Base-by-base conservation (phyloP, 1,139 yeast genomes). In the Saccharomyces hybrid region DNA sequence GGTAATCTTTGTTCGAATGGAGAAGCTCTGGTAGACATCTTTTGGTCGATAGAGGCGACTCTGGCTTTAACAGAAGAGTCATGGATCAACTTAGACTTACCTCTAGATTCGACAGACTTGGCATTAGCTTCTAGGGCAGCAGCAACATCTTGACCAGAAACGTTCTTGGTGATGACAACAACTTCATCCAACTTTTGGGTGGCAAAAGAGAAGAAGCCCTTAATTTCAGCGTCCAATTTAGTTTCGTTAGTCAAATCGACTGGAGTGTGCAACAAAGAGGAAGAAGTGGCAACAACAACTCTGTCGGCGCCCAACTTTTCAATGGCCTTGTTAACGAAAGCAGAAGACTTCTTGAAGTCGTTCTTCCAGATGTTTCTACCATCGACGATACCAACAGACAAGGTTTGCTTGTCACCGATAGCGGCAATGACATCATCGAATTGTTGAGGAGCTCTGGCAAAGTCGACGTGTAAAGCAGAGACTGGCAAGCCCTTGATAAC, bases 291-390 rank as follows among this genome's bases (percentile, higher is more conserved):
- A 64, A 89, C 95, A 68, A 88, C 75, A 64, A 89, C 91, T 76
- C 93, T 86, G 71, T 88, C 96, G 64, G 81, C 79, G 74, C 97
- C 97, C 66, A 91, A 78, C 78, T 86, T 85, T 66, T 77, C 84
- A 70, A 87, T 80, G 66, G 97, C 97, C 75, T 83, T 81, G 74
- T 84, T 79, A 68, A 90, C 95, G 62, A 86, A 73, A 63, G 77
- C 86, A 70, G 90, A 78, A 63, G 99, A 96, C 78, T 84, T 83
- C 70, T 93, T 75, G 70, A 86, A 88, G 80, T 93, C 88, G 74
- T 95, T 86, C 83, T 93, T 93, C 99, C 99, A 93, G 77, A 93
- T 88, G 84, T 93, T 93, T 84, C 99, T 90, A 79, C 99, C 99
- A 70, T 89, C 95, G 69, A 93, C 93, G 68, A 93, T 83, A 88